Conservation (phyloP, 257 asterid species). For the Salvia hispanica region DNA sequence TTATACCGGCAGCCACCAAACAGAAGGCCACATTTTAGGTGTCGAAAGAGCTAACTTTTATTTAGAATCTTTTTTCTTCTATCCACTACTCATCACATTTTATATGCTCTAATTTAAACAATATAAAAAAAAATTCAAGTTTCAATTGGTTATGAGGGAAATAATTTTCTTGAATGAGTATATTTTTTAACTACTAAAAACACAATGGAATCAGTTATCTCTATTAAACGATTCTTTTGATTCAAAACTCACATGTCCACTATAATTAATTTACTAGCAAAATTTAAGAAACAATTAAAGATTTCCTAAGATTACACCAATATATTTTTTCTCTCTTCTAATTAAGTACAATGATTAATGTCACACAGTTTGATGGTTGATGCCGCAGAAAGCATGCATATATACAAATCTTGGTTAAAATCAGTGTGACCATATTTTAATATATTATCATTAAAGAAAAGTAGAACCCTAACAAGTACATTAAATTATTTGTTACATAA, state of each 20-base stretch:
- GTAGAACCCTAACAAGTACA: not conserved
- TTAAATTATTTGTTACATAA: too few species aligned
- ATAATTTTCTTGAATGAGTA: too few species aligned
- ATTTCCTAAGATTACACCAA: constrained; percentile 2
- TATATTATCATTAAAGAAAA: not conserved
- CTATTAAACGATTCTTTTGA: too few species aligned
- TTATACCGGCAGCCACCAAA: constrained; percentile 54
- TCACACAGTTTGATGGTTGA: constrained; percentile 25
- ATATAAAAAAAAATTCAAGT: too few species aligned
- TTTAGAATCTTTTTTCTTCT: constrained; percentile 24
- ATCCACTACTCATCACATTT: constrained; percentile 3
- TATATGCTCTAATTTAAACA: not conserved
- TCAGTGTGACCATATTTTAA: not conserved
- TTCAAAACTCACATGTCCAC: too few species aligned
- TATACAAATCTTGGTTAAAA: constrained; percentile 6
- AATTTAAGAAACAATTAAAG: not conserved
- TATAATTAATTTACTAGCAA: too few species aligned
- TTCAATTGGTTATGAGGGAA: too few species aligned
- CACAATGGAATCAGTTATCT: too few species aligned
- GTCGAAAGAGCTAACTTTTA: constrained; percentile 28
- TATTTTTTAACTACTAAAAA: too few species aligned
- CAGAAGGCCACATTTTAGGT: constrained; percentile 38
- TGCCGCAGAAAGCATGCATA: constrained; percentile 34
- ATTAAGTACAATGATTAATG: constrained; percentile 24
- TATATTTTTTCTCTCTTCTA: not conserved